Conservation (phyloP, 225 moss, liverwort and hornwort genomes). For the Polytrichum formosum region DNA sequence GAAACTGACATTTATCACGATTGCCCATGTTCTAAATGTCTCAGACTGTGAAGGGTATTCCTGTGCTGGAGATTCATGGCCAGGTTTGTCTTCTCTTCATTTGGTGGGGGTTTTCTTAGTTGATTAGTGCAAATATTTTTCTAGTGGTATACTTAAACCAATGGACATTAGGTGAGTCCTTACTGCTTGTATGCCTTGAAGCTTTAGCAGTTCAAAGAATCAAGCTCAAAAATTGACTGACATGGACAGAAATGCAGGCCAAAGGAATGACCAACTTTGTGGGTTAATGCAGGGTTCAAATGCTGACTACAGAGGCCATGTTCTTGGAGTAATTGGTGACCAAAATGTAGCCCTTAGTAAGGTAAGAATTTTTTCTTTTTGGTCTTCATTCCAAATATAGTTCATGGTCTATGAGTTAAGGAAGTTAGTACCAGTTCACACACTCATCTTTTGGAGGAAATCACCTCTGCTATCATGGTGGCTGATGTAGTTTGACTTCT, state of each 20-base stretch:
- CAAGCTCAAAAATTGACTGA: no score
- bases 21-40: conserved; percentile 2
- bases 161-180: no score
- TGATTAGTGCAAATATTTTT: no score
- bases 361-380: conserved; percentile 25
- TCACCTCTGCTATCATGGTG: no score
- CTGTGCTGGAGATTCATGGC: conserved; percentile 95
- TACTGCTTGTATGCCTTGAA: neutral
- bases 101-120: neutral
- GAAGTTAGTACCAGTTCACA: no score
- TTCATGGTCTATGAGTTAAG: neutral
- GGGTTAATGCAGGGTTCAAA: conserved; percentile 64
- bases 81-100: conserved; percentile 57
- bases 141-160: no score
- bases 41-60: conserved; percentile 82
- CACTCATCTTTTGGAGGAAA: no score
- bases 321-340: conserved; percentile 94
- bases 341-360: conserved; percentile 73
- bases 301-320: conserved; percentile 92
- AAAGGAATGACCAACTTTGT: neutral
- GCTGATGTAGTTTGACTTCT: no score
- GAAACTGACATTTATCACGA: no score
- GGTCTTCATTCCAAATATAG: neutral
- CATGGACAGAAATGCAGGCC: neutral
- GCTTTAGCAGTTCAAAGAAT: no score